phyloP scores from a whole-genome alignment of 1,284 basidiomycete genomes.

The Ceratobasidium sp. region DNA sequence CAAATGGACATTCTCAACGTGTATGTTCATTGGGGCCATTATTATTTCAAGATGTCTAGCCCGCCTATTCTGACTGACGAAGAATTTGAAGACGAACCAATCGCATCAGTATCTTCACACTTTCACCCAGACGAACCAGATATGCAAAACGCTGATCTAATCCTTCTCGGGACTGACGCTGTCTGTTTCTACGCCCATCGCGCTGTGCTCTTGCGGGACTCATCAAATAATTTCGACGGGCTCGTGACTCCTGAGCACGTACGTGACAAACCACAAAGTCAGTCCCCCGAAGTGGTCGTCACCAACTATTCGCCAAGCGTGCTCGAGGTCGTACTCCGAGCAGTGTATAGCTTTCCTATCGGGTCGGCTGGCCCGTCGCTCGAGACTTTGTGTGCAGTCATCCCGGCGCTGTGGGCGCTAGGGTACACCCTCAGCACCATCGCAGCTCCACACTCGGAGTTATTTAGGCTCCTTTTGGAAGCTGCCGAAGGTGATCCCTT shows the following conservation, averaged over 20 bases:
- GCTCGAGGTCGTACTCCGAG: slow-evolving; percentile 47
- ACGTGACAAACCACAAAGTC: too few relatives aligned
- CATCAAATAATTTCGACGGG: slow-evolving; percentile 40
- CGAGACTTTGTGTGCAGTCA: slow-evolving; percentile 34
- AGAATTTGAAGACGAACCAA: slow-evolving; percentile 3
- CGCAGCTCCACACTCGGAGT: slow-evolving; percentile 12
- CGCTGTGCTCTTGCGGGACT: slow-evolving; percentile 23
- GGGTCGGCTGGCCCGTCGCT: slow-evolving; percentile 23
- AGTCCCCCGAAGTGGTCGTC: slow-evolving; percentile 11
- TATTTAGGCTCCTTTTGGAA: slow-evolving; percentile 39
- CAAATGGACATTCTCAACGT: too few relatives aligned
- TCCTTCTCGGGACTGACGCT: slow-evolving; percentile 43
- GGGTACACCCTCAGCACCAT: slow-evolving; percentile 31
- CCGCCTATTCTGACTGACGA: too few relatives aligned
- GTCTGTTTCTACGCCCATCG: slow-evolving; percentile 49
- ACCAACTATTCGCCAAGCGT: slow-evolving; percentile 37
- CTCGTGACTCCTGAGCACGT: slow-evolving; percentile 15
- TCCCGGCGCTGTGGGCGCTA: slow-evolving; percentile 33
- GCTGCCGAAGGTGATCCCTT: slow-evolving; percentile 69
- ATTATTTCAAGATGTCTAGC: too few relatives aligned
- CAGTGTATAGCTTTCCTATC: slow-evolving; percentile 40
- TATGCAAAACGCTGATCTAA: slow-evolving; percentile 39
- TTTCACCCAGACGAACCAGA: slow-evolving; percentile 9
- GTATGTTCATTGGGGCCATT: too few relatives aligned
- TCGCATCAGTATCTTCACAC: not conserved